Evolutionary conservation across 176 grass and related monocot species (phyloP).

Genomic region (Oryza brachyantha): DNA sequence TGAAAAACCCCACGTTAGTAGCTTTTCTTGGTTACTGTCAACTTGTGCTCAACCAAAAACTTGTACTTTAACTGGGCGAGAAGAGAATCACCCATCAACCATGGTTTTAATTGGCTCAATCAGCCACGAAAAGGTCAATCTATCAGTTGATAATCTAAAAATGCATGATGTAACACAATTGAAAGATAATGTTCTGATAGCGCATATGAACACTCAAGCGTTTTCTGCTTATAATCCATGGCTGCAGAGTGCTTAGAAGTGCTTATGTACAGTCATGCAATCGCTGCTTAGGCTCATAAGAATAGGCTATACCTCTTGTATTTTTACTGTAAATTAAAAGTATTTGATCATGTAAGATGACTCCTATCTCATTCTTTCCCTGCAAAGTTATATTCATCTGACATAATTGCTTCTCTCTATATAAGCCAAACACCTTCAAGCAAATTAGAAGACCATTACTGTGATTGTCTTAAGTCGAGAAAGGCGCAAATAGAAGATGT

Average conservation of each 20-base stretch:
- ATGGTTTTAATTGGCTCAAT: neutral
- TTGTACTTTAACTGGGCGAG: neutral
- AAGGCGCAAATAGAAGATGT: neutral
- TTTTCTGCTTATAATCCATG: neutral
- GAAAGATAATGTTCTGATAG: neutral
- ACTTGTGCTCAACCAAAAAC: neutral
- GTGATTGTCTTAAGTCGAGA: neutral
- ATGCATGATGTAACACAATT: neutral
- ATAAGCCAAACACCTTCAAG: slow-evolving; percentile 15
- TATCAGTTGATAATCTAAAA: neutral
- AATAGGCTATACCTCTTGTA: neutral
- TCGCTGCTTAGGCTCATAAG: neutral
- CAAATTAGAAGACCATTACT: neutral
- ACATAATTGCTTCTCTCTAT: slow-evolving; percentile 1
- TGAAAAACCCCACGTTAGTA: slow-evolving; percentile 14
- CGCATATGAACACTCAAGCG: neutral
- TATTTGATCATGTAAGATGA: slow-evolving; percentile 12
- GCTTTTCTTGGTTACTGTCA: neutral
- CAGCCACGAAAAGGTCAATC: neutral
- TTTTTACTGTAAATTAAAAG: slow-evolving; percentile 10
- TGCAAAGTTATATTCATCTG: slow-evolving; percentile 19
- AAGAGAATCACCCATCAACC: neutral
- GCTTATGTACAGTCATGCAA: neutral
- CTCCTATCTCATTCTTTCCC: slow-evolving; percentile 19
- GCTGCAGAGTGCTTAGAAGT: neutral